Base-by-base conservation (phyloP, 345 rosid species). In the Brassica rapa region DNA sequence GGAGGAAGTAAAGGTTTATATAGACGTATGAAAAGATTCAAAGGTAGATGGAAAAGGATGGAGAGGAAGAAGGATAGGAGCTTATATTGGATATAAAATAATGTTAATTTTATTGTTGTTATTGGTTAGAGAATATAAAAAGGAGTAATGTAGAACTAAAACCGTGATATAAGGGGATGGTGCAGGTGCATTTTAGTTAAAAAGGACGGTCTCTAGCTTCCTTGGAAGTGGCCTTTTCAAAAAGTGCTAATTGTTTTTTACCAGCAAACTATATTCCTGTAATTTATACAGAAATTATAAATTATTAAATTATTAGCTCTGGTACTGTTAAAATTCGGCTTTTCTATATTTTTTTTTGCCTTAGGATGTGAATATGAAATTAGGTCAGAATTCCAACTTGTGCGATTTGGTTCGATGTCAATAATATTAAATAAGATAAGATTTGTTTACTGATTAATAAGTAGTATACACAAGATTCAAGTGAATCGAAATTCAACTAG, bases 171-270 rank as follows among this genome's bases (percentile, higher is more conserved):
- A 74, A 61, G 84, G 84, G 85, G 62, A 25, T 61, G 80, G 83
- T 75, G 73, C 69, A 66, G 83, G 76, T 66, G 86, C 71, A 75
- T 77, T 15, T 77, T 15, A 74, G 53, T 29, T 70, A 14, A 72
- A 73, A 81, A 80, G 86, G 84, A 81, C 86, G 89, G 86, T 82
- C 86, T 67, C 81, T 77, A 51, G 80, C 84, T 80, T 86, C 85
- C 66, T 9, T 81, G 65, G 78, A 73, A 79, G 19, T 73, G 82
- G 66, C 62, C 74, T 78, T 79, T 75, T 76, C 8, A 1, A 70
- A 75, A 75, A 75, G 76, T 75, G 83, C 62, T 69, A 41, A 63
- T 75, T 69, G 71, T 55, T 55, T 69, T 80, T 61, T 30, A 64
- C 71, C 43, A 63, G 4, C 57, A 61, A 32, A 33, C 35, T 76